Evolutionary conservation across 2,329 filamentous ascomycete genomes (phyloP), one percentile per base, ranked within the genome.

Genomic region (Monosporascus sp.): DNA sequence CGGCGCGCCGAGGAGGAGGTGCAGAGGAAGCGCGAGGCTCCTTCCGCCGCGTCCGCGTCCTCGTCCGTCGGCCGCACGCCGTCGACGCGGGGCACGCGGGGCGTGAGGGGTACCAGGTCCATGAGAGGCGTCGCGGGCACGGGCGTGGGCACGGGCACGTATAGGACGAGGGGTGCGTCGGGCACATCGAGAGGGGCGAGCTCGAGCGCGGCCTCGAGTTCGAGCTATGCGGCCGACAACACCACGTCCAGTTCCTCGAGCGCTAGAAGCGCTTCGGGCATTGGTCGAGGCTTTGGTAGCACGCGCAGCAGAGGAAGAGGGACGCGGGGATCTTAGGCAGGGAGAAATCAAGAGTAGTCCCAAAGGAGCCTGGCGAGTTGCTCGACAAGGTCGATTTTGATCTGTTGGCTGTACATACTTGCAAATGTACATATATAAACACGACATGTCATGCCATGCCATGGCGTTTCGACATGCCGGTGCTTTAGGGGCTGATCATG

Each of bases 1-100:
- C 76, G 82, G 52, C 82, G 78, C 52, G 79, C 78, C 35, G 84
- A 87, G 58, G 86, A 87, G 50, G 81, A 85, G 37, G 80, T 84
- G 50, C 71, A 83, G 51, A 71, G 68, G 60, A 74, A 71, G 66
- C 74, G 67, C 62, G 72, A 73, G 63, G 72, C 73, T 55, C 69
- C 57, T 2, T 38, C 58, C 3, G 51, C 50, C 31, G 14, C 58
- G 7, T 49, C 44, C 22, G 6, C 37, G 26, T 20, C 41, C 7
- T 47, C 44, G 9, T 11, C 37, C 26, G 38, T 37, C 15, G 46
- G 31, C 58, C 35, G 55, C 38, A 31, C 54, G 31, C 24, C 57
- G 46, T 48, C 54, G 2, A 26, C 55, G 43, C 17, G 53, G 31
- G 51, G 52, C 28, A 51, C 56, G 59, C 11, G 54, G 37, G 41